Evolutionary conservation across 768 basidiomycete genomes (phyloP), one percentile per base, ranked within the genome.

Genomic region (Tulasnella sp.): DNA sequence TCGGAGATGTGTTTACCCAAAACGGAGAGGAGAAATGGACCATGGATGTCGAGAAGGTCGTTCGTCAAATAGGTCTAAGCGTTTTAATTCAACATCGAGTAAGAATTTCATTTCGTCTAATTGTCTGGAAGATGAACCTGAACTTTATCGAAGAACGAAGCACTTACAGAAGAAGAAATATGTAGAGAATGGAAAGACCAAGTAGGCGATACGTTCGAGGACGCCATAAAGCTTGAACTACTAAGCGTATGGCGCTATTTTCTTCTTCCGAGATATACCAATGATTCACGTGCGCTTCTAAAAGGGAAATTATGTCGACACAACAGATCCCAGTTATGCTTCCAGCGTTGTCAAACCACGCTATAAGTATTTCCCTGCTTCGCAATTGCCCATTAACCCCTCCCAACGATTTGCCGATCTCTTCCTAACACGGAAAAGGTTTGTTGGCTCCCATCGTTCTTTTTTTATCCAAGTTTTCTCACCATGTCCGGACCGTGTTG

Each of bases 321-420:
- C 65, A 5, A 55, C 69, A 15, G 65, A 71, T 3, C 60, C 71
- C 9, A 65, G 61, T 41, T 29, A 55, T n/a, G 45, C 58, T 5
- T 28, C 62, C 60, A 52, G 28, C 45, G 4, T 12, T 9, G 49
- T 45, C 29, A 9, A 40, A 54, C 65, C 57, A 4, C 61, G 70
- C 13, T 59, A 93, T 29, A 76, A 66, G 12, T 90, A 89, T 66
- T 87, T 92, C 62, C 81, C 90, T 10, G 69, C 76, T 3, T 77
- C 83, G 0, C 64, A 67, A 1, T 77, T 98, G 22, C 85, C 92
- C 1, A 63, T 75, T 0, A 83, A 88, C 45, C 83, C 92, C 4
- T 70, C 80, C 1, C 74, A 77, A 6, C 81, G 93, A 13, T 98
- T 98, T 67, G 64, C 75, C 10, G 88, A 93, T 56, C 74, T 98